Evolutionary conservation across 495 filamentous ascomycete genomes (phyloP).

Genomic region (Podospora fimiseda): DNA sequence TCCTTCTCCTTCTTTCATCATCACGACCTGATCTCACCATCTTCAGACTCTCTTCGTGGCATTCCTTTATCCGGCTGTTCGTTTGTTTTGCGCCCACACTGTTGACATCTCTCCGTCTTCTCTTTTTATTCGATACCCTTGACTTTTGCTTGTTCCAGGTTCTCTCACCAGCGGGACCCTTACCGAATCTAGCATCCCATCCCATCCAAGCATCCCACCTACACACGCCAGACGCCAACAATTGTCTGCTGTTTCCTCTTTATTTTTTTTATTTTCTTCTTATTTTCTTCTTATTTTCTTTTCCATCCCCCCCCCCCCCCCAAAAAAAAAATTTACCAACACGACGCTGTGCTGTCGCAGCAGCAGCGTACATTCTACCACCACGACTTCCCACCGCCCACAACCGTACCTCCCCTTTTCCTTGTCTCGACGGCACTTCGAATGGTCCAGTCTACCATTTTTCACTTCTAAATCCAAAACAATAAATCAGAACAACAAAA

Average conservation of each 20-base stretch:
- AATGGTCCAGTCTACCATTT: conserved; percentile 16
- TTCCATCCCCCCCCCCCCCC: too few species aligned
- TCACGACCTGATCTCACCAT: conserved; percentile 7
- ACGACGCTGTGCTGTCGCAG: conserved; percentile 1
- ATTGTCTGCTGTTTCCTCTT: conserved; percentile 6
- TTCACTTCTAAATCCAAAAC: conserved; percentile 17
- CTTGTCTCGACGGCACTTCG: conserved; percentile 7
- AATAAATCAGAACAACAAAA: conserved; percentile 27
- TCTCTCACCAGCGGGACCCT: not conserved
- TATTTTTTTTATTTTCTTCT: conserved; percentile 15
- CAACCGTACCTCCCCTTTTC: conserved; percentile 4
- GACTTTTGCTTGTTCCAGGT: not conserved
- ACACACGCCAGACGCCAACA: conserved; percentile 4
- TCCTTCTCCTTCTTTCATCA: conserved; percentile 10
- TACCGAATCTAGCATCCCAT: conserved; percentile 9
- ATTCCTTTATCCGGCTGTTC: not conserved
- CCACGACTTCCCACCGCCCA: conserved; percentile 3
- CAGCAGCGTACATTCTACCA: conserved; percentile 6
- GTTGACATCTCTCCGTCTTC: conserved; percentile 2
- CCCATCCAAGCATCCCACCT: not conserved
- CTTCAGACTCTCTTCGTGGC: conserved; percentile 5
- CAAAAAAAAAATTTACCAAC: too few species aligned
- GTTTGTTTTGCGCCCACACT: conserved; percentile 5
- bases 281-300: conserved; percentile 1
- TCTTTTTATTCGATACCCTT: conserved; percentile 15